A percentile compares a stretch with the other conserved stretches of the same genome.
Evolutionary conservation across 331 rosid species (phyloP).

Genomic region (Rhamnella rubrinervis): DNA sequence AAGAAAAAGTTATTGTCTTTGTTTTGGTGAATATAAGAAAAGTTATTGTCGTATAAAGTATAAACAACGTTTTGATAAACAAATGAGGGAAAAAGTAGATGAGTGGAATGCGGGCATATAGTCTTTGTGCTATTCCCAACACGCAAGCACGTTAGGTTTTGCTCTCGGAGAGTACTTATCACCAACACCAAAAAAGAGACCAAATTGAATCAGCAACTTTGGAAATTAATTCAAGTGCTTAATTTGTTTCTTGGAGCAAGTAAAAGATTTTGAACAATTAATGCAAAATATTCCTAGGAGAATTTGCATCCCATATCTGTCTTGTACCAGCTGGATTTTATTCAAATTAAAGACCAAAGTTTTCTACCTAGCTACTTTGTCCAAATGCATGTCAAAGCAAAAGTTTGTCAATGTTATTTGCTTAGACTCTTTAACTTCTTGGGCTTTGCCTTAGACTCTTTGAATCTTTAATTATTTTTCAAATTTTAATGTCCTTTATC

Average conservation of each 20-base stretch:
- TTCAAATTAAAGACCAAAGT: background rate
- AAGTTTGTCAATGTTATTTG: too few relatives aligned
- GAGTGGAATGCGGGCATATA: constrained; percentile 18
- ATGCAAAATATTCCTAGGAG: background rate
- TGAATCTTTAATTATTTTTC: too few relatives aligned
- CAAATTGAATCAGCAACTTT: too few relatives aligned
- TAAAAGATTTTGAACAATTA: constrained; percentile 18
- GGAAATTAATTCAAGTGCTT: background rate
- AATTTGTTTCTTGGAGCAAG: constrained; percentile 29
- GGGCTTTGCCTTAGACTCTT: too few relatives aligned
- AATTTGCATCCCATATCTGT: constrained; percentile 13
- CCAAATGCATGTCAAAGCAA: background rate
- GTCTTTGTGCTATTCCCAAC: constrained; percentile 35
- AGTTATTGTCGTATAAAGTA: too few relatives aligned
- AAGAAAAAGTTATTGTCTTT: too few relatives aligned
- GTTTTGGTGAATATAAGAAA: too few relatives aligned
- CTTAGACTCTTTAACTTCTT: too few relatives aligned
- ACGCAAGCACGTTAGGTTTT: constrained; percentile 38
- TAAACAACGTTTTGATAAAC: too few relatives aligned
- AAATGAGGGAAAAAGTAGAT: background rate
- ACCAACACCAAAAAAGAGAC: background rate
- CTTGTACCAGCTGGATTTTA: constrained; percentile 19
- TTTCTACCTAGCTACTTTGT: background rate
- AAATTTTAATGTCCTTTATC: too few relatives aligned
- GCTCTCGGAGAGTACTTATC: background rate